Evolutionary conservation across 139 green algal genomes (phyloP).

Genomic region (Chlamydomonas sphaeroides): DNA sequence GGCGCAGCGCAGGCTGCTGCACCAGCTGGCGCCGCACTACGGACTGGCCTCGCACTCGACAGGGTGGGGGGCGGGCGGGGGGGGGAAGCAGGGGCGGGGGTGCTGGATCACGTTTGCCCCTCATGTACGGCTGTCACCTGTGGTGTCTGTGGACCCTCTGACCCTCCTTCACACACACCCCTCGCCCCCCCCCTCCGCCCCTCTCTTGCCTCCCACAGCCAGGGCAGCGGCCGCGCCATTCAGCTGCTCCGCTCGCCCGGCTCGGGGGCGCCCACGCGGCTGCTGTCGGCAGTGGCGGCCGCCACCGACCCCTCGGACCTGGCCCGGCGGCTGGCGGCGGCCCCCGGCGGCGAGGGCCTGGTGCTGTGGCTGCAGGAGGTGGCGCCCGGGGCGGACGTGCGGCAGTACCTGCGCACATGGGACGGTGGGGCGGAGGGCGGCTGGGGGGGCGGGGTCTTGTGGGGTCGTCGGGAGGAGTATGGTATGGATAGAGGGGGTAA

Average conservation of each 20-base stretch:
- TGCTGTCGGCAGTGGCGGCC: slow-evolving; percentile 23
- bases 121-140: background rate
- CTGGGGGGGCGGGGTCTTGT: too few relatives aligned
- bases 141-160: background rate
- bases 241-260: slow-evolving; percentile 26
- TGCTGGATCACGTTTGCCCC: background rate
- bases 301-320: slow-evolving; percentile 48
- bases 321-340: slow-evolving; percentile 25
- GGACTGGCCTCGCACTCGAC: slow-evolving; percentile 58
- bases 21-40: slow-evolving; percentile 71
- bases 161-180: background rate
- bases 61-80: slow-evolving; percentile 29
- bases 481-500: too few relatives aligned
- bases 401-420: slow-evolving; percentile 61
- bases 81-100: background rate
- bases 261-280: background rate
- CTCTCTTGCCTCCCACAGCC: background rate
- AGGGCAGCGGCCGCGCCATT: slow-evolving; percentile 12
- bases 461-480: too few relatives aligned
- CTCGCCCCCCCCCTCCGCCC: too few relatives aligned
- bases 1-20: slow-evolving; percentile 60
- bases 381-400: slow-evolving; percentile 50
- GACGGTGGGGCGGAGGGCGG: slow-evolving; percentile 4
- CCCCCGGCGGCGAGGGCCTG: slow-evolving; percentile 1
- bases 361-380: slow-evolving; percentile 58